phyloP scores from a whole-genome alignment of 2,329 filamentous ascomycete genomes.

The Pseudodiploospora longispora region DNA sequence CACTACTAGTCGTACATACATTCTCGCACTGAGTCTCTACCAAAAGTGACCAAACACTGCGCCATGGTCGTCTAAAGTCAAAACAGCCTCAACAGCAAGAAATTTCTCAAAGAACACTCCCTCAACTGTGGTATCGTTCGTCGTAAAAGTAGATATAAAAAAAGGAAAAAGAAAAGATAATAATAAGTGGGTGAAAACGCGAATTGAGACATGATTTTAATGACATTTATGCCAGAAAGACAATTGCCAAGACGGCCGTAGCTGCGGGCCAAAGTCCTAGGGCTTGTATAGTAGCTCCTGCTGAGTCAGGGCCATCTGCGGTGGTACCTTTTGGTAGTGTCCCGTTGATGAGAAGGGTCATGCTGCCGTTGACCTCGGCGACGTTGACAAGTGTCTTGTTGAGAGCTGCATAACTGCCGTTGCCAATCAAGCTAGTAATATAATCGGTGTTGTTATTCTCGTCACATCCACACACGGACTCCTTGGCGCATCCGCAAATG shows the following conservation, averaged over 20 bases:
- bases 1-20: too few species aligned
- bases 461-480: slow-evolving; percentile 55
- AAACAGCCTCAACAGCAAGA: too few species aligned
- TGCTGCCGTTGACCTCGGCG: slow-evolving; percentile 28
- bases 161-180: not conserved
- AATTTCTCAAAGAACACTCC: too few species aligned
- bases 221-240: slow-evolving; percentile 30
- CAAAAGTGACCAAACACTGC: too few species aligned
- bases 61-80: too few species aligned
- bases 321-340: slow-evolving; percentile 63
- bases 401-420: slow-evolving; percentile 50
- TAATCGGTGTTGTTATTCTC: slow-evolving; percentile 54
- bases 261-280: slow-evolving; percentile 44
- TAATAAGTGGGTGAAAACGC: not conserved
- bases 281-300: slow-evolving; percentile 27
- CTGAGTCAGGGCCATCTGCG: slow-evolving; percentile 21
- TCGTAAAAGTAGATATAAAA: not conserved
- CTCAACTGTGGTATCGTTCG: slow-evolving; percentile 1
- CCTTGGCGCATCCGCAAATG: slow-evolving; percentile 43
- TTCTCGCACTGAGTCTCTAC: too few species aligned
- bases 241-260: slow-evolving; percentile 35
- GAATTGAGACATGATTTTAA: too few species aligned
- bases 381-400: slow-evolving; percentile 57
- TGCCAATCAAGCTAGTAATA: slow-evolving; percentile 54
- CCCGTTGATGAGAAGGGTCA: slow-evolving; percentile 66